These are phyloP conservation scores for Pseudogymnoascus sp. DNA, from an alignment of 2,329 filamentous ascomycete genomes.

Conservation along the genomic window DNA sequence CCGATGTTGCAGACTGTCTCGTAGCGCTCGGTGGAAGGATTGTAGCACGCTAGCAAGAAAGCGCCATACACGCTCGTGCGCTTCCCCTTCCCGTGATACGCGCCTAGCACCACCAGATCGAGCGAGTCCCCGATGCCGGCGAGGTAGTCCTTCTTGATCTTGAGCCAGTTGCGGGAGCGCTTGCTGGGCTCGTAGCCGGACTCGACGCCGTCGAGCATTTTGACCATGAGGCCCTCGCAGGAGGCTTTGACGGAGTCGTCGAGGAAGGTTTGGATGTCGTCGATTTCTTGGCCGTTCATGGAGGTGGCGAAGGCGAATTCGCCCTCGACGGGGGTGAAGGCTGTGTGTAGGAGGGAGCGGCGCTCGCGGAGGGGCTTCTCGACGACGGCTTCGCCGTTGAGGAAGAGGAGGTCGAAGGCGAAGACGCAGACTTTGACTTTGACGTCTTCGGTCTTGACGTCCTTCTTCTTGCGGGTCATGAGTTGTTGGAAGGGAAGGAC, in stretches of 20 bases:
- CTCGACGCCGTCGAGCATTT: constrained; percentile 92
- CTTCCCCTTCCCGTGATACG: constrained; percentile 91
- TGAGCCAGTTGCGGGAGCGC: constrained; percentile 95
- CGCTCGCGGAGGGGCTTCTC: constrained; percentile 80
- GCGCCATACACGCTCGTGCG: constrained; percentile 92
- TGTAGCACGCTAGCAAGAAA: constrained; percentile 92
- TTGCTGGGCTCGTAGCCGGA: constrained; percentile 95
- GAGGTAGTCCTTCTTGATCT: constrained; percentile 98
- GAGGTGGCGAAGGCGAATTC: constrained; percentile 86
- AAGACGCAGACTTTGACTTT: constrained; percentile 97
- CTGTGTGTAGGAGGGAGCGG: constrained; percentile 60
- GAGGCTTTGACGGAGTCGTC: constrained; percentile 94
- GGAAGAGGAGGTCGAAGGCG: constrained; percentile 87
- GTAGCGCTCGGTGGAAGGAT: constrained; percentile 68
- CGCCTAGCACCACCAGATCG: constrained; percentile 89
- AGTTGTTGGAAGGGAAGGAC: constrained; percentile 94
- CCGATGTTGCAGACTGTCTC: constrained; percentile 98
- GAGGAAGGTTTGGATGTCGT: constrained; percentile 85
- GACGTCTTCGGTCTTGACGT: constrained; percentile 89
- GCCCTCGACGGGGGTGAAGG: constrained; percentile 72
- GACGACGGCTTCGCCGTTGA: constrained; percentile 85
- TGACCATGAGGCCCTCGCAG: constrained; percentile 97
- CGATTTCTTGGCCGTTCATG: constrained; percentile 79
- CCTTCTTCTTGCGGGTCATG: constrained; percentile 96
- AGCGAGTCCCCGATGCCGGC: constrained; percentile 89